Evolutionary conservation across 495 filamentous ascomycete species (phyloP), one percentile per base, ranked within the genome.

Genomic region (Talaromyces trachyspermus): DNA sequence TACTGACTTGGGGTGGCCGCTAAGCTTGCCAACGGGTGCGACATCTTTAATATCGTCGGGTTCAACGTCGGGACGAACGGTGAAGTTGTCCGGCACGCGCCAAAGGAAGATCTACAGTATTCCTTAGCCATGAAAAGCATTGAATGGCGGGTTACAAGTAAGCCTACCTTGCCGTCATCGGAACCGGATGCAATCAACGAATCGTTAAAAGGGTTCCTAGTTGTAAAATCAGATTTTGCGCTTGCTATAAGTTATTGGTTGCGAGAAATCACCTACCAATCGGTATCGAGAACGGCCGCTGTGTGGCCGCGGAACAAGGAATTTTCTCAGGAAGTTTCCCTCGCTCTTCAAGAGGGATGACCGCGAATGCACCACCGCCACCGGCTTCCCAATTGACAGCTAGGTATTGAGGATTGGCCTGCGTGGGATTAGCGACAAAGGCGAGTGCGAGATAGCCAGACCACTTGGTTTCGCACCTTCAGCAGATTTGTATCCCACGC

Each of bases 401-500:
- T 40, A 98, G 77, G 59, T 94, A 95, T 59, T 89, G 79, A n/a
- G 92, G 89, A 60, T 98, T 98, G 50, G 80, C 90, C 89, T 95
- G 54, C 71, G 71, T 38, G 38, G 19, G 30, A 18, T 41, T 47
- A 38, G 35, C 9, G 11, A 43, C 5, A 5, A 22, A 3, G 26
- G 20, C 36, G 10, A 46, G 17, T 22, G 22, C 12, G 43, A 9
- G 20, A 14, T 6, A 6, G 15, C 6, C n/a, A 15, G 9, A 20
- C n/a, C 36, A 39, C 12, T 26, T 12, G 30, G 26, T 2, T 25
- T 25, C 38, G 22, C 25, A 92, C 90, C 79, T 97, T 97, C 67
- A 97, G 76, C 44, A 98, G 76, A 69, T 98, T 98, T 64, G 88
- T 95, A 68, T 98, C 92, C 91, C 92, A 98, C 44, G 94, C 91